A percentile compares a stretch with the other conserved stretches of the same genome.
phyloP scores from a whole-genome alignment of 129 eudicot species.

The Artemisia annua region DNA sequence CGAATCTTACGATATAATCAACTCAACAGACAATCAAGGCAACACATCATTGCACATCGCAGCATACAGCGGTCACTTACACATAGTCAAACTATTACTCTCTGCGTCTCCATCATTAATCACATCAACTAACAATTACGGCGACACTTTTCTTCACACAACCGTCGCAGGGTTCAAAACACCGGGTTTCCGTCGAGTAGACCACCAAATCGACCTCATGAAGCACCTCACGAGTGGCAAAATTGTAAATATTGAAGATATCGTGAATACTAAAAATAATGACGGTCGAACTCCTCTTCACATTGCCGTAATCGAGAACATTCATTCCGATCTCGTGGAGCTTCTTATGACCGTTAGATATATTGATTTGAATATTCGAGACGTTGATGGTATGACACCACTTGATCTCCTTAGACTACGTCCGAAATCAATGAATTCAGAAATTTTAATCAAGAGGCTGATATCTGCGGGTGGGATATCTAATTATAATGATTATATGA shows the following conservation, averaged over 20 bases:
- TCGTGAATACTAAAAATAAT: constrained; percentile 55
- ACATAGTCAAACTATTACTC: constrained; percentile 47
- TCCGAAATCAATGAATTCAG: constrained; percentile 63
- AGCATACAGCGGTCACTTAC: constrained; percentile 69
- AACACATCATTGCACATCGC: constrained; percentile 83
- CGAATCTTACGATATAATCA: constrained; percentile 46
- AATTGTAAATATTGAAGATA: constrained; percentile 43
- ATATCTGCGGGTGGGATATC: constrained; percentile 75
- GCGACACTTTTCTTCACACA: constrained; percentile 86
- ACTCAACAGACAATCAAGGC: constrained; percentile 54
- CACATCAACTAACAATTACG: constrained; percentile 51
- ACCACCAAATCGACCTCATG: constrained; percentile 72
- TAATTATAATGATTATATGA: constrained; percentile 41
- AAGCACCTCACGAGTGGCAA: constrained; percentile 45
- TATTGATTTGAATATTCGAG: constrained; percentile 59
- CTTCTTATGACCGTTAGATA: constrained; percentile 59
- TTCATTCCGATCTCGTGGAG: constrained; percentile 71
- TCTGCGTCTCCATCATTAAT: constrained; percentile 45
- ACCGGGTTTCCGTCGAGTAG: constrained; percentile 77
- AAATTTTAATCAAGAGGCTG: constrained; percentile 62
- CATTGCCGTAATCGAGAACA: constrained; percentile 66
- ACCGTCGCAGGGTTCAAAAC: constrained; percentile 72
- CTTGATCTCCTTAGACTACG: constrained; percentile 74
- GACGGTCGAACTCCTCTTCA: constrained; percentile 92
- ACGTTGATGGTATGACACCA: constrained; percentile 66